Evolutionary conservation across 441 rosid species (phyloP), one percentile per base, ranked within the genome.

Genomic region (Arabidopsis lyrata): DNA sequence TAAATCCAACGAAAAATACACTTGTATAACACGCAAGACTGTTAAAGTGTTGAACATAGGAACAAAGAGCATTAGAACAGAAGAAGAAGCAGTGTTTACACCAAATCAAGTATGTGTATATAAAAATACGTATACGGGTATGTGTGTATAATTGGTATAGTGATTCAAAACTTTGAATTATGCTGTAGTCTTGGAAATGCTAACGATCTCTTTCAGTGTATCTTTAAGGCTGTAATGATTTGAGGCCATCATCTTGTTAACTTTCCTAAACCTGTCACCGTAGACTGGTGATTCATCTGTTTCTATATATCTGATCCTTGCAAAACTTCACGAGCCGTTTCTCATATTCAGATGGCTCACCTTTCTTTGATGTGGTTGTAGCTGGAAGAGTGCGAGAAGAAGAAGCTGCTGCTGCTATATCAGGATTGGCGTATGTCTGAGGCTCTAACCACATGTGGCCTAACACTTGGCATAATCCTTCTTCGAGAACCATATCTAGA

Each of bases 381-480:
- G 85, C 81, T 5, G 44, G 41, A 55, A 66, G 61, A 39, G 66
- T 20, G 11, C 11, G 22, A 27, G 74, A 70, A 24, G 72, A 13
- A 20, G 63, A 49, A 32, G 68, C 41, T 14, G 42, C 9, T n/a
- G 54, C 34, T 11, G 34, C 31, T 3, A 72, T 72, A 41, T 82
- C 78, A 8, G 59, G 38, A 14, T 77, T 16, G 16, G 88, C 79
- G 71, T 78, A 83, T 11, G 81, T 83, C 78, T 92, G 96, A 0
- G 92, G 78, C 44, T 87, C 97, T 72, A 95, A 62, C 99, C 99
- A 95, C 93, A 89, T 84, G 75, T 92, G 90, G 11, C 88, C 97
- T 55, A 95, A 38, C 36, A 92, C 95, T 78, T 95, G 99, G 71
- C 99, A 95, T 63, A 95, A 81, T 39, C 99, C 99, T 87, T 95